Percentiles rank a stretch among this genome's conserved stretches.
These are phyloP conservation scores for Elaphomyces granulatus DNA, from an alignment of 495 filamentous ascomycete species.

Conservation along the genomic window DNA sequence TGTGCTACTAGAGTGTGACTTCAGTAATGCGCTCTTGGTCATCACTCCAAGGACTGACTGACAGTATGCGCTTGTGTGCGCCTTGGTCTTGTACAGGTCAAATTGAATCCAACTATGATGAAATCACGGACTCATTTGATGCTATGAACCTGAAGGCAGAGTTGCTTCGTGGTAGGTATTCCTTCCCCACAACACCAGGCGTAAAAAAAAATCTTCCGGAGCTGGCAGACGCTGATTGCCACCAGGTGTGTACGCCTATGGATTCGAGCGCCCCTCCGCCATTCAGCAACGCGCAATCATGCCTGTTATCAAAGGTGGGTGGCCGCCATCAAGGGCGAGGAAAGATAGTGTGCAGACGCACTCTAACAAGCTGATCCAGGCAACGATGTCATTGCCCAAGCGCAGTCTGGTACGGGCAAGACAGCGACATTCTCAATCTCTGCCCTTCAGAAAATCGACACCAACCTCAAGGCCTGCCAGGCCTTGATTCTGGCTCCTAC, in stretches of 20 bases:
- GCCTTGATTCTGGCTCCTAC: conserved; percentile 93
- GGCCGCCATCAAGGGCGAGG: too few relatives aligned
- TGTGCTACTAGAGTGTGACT: too few relatives aligned
- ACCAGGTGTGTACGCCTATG: conserved; percentile 93
- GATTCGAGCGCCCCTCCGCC: conserved; percentile 98
- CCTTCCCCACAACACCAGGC: not conserved
- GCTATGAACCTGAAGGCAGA: conserved; percentile 92
- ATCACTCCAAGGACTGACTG: too few relatives aligned
- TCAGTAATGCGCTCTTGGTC: too few relatives aligned
- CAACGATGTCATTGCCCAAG: conserved; percentile 97
- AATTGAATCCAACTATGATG: conserved; percentile 99
- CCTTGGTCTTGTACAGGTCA: conserved; percentile 44
- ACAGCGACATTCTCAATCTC: conserved; percentile 98
- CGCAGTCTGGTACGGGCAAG: conserved; percentile 98
- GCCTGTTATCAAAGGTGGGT: conserved; percentile 96
- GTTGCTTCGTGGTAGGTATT: conserved; percentile 79
- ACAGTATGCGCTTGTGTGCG: not conserved
- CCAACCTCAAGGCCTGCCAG: conserved; percentile 85
- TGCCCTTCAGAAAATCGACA: conserved; percentile 94
- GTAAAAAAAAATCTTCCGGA: conserved; percentile 3
- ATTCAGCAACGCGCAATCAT: conserved; percentile 99
- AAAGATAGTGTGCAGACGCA: conserved; percentile 5
- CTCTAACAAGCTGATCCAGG: conserved; percentile 36
- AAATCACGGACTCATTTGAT: conserved; percentile 98
- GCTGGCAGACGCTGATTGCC: conserved; percentile 1